phyloP scores from a whole-genome alignment of 805 yeast genomes.

The Kodamaea laetipori region DNA sequence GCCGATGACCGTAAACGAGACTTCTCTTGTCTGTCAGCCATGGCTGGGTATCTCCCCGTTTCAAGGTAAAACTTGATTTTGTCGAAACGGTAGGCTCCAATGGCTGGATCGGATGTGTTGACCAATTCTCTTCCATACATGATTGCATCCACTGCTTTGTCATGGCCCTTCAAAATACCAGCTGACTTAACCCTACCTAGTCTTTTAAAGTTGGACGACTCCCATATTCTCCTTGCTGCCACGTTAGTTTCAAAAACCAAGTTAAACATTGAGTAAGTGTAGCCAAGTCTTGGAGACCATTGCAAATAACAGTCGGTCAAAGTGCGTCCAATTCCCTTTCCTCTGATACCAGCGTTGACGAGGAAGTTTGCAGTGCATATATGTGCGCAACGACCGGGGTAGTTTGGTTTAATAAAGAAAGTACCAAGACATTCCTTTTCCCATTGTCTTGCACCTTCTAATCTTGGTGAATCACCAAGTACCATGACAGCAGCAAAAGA shows the following conservation, averaged over 20 bases:
- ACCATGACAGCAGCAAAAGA: conserved; percentile 76
- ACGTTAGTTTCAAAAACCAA: conserved; percentile 86
- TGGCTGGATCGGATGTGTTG: conserved; percentile 50
- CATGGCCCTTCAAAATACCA: conserved; percentile 82
- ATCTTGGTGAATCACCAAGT: conserved; percentile 65
- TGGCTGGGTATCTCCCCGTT: conserved; percentile 84
- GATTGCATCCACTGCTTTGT: conserved; percentile 81
- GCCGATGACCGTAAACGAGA: conserved; percentile 83
- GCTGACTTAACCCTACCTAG: conserved; percentile 85
- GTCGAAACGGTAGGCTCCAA: conserved; percentile 67
- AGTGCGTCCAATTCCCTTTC: conserved; percentile 87
- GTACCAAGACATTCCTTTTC: conserved; percentile 90
- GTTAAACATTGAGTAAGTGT: conserved; percentile 80
- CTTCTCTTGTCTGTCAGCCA: conserved; percentile 80
- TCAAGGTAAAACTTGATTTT: conserved; percentile 74
- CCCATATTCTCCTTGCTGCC: conserved; percentile 79
- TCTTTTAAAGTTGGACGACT: conserved; percentile 70
- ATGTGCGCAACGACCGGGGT: conserved; percentile 91
- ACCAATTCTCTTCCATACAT: conserved; percentile 82
- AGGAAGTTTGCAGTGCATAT: conserved; percentile 88
- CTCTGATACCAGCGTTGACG: conserved; percentile 90
- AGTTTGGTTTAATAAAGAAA: conserved; percentile 81
- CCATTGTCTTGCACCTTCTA: conserved; percentile 69
- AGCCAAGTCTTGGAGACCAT: conserved; percentile 91
- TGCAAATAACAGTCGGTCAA: conserved; percentile 79